phyloP scores from a whole-genome alignment of 108 stramenopile species.

The Cyclotella baltica region DNA sequence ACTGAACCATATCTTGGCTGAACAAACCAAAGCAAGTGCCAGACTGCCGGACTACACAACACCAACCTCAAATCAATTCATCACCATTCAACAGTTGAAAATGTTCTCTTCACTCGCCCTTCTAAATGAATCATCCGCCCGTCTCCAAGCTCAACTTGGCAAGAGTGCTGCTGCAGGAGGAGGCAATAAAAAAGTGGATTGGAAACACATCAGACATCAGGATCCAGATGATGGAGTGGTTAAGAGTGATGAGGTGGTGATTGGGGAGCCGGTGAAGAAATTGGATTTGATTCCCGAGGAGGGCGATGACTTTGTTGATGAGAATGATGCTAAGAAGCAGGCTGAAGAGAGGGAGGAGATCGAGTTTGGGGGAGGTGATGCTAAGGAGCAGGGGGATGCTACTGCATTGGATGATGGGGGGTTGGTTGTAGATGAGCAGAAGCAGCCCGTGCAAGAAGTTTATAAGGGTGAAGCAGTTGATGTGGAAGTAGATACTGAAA shows the following conservation, averaged over 20 bases:
- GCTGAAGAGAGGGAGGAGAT: slow-evolving; percentile 4
- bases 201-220: slow-evolving; percentile 1
- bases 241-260: not conserved
- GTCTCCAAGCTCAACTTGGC: slow-evolving; percentile 41
- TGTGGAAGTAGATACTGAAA: not conserved
- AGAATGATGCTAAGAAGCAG: not conserved
- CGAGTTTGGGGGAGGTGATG: slow-evolving; percentile 27
- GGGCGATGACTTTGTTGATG: too few relatives aligned
- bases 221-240: not conserved
- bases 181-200: not conserved
- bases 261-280: not conserved
- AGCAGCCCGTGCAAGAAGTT: not conserved
- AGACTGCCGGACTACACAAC: too few relatives aligned
- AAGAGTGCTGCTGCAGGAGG: not conserved
- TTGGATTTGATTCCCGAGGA: not conserved
- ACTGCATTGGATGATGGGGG: slow-evolving; percentile 29
- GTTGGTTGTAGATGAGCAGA: not conserved
- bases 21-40: not conserved
- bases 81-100: not conserved
- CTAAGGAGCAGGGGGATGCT: slow-evolving; percentile 42
- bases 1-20: too few relatives aligned
- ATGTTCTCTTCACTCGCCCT: slow-evolving; percentile 27
- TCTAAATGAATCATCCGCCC: slow-evolving; percentile 44
- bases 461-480: not conserved
- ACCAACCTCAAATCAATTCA: too few relatives aligned